Percentiles rank a stretch among this genome's conserved stretches.
phyloP scores from a whole-genome alignment of 805 yeast genomes.

The Lipomyces yamadae region DNA sequence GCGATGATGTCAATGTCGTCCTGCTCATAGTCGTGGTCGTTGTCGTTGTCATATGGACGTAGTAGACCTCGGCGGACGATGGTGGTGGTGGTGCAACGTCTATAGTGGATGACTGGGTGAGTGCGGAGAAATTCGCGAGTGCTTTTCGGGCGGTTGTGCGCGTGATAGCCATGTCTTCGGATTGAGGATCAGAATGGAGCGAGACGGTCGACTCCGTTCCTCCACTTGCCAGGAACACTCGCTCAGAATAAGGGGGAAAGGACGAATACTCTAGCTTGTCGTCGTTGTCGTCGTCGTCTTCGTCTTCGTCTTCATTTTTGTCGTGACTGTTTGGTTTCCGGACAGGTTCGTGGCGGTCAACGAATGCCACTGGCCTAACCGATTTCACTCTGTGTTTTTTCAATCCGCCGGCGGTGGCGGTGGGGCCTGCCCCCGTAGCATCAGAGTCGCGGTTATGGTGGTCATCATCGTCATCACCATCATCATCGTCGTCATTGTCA shows the following conservation, averaged over 20 bases:
- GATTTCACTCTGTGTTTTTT: neutral
- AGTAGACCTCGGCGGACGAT: neutral
- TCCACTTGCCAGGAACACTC: neutral
- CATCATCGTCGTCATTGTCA: neutral
- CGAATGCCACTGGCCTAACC: neutral
- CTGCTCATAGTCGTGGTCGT: too few relatives aligned
- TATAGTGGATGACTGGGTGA: neutral
- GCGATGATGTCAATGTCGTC: neutral
- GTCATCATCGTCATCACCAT: neutral
- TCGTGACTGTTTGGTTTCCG: neutral
- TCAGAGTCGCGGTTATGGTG: neutral
- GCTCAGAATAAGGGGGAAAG: slow-evolving; percentile 16
- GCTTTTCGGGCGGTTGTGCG: neutral
- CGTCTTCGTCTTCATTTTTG: too few relatives aligned
- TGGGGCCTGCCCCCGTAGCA: neutral
- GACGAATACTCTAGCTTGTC: slow-evolving; percentile 1
- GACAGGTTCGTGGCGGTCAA: neutral
- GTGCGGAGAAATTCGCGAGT: neutral
- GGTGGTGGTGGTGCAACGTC: neutral
- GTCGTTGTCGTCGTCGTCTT: neutral
- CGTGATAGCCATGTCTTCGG: neutral
- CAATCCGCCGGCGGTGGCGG: neutral
- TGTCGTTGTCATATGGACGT: neutral
- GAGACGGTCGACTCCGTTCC: neutral
- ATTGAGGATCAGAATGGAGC: neutral